phyloP scores from a whole-genome alignment of 2,329 filamentous ascomycete species.

The Pestalotiopsis sp. region DNA sequence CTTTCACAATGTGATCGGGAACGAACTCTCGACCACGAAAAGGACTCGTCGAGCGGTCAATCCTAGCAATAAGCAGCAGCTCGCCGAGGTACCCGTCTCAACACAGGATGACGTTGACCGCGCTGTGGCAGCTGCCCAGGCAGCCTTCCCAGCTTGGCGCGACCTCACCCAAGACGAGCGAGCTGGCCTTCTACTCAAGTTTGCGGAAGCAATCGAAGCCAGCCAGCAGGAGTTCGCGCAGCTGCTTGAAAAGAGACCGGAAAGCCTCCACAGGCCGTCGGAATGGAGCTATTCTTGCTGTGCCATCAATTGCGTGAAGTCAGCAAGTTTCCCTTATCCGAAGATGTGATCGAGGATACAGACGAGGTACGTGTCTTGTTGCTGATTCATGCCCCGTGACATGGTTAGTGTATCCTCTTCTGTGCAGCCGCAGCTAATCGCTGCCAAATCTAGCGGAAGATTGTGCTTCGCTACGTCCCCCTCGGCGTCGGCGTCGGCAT shows the following conservation, averaged over 20 bases:
- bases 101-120: background rate
- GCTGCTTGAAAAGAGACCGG: slow-evolving; percentile 18
- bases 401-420: background rate
- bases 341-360: slow-evolving; percentile 36
- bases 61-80: background rate
- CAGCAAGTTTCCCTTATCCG: slow-evolving; percentile 28
- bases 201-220: slow-evolving; percentile 20
- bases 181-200: slow-evolving; percentile 20
- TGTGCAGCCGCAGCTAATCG: background rate
- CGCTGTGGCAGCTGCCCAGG: background rate
- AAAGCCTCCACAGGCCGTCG: slow-evolving; percentile 10
- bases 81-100: background rate
- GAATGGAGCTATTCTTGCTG: slow-evolving; percentile 19
- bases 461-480: slow-evolving; percentile 28
- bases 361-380: slow-evolving; percentile 25
- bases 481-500: slow-evolving; percentile 47
- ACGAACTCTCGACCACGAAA: background rate
- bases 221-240: slow-evolving; percentile 15
- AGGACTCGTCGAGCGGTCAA: background rate
- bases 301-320: slow-evolving; percentile 21
- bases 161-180: slow-evolving; percentile 33
- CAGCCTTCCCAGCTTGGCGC: slow-evolving; percentile 15
- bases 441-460: slow-evolving; percentile 11
- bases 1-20: background rate
- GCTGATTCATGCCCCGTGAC: background rate